Evolutionary conservation across 2,329 filamentous ascomycete genomes (phyloP), one percentile per base, ranked within the genome.

Genomic region (Byssothecium circinans): DNA sequence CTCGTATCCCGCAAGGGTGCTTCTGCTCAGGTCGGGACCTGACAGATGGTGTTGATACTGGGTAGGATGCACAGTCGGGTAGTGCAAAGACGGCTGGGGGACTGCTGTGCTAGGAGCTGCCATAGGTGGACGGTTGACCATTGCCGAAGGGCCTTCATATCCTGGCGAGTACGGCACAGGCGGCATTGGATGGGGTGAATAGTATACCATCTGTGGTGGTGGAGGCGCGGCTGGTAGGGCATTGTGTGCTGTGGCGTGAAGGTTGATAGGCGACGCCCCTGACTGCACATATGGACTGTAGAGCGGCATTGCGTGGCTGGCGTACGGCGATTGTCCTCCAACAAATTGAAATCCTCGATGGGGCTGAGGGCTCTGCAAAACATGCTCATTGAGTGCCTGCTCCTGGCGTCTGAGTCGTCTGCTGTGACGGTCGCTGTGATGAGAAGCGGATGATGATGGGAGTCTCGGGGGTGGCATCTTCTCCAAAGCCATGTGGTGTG

Each of bases 1-100:
- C 49, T 72, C 71, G 46, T 73, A 73, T 29, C 71, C 71, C 27
- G 65, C 54, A 19, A 69, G 53, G 18, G 67, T 69, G 17, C 57
- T 61, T 43, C 53, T 62, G 37, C 53, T 54, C 37, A 60, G 38
- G 46, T 65, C 61, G 15, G 61, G 45, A 2, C 52, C 55, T 34
- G 56, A 35, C 14, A 54, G 53, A 41, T 64, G 54, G 12, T 49
- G 50, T 46, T 64, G 57, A 43, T 64, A 65, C 36, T 62, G 57
- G 35, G 60, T 59, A 15, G 63, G 57, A 42, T 68, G 64, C 19
- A 43, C 50, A 41, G 56, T 47, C 27, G 56, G 54, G 37, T 57
- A 57, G 15, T 61, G 43, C 27, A 60, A 57, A 1, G 56, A 55
- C 22, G 58, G 56, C 14, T 52, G 45, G 17, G 25, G 23, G 22